These are phyloP conservation scores for Aspergillus sparsus DNA, from an alignment of 495 filamentous ascomycete genomes.

Conservation along the genomic window DNA sequence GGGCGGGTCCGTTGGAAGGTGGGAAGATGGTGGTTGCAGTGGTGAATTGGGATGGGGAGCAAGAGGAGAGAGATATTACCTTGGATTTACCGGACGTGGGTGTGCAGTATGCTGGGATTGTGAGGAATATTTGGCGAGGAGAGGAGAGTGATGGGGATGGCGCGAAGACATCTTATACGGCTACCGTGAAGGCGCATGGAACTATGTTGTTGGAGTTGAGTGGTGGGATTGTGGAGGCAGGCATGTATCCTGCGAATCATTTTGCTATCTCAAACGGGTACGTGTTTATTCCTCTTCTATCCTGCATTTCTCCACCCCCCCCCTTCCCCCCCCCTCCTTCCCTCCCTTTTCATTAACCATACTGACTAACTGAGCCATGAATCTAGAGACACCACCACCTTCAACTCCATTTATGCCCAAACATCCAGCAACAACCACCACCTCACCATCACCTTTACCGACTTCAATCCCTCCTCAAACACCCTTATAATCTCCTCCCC, in stretches of 20 bases:
- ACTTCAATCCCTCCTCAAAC: constrained; percentile 11
- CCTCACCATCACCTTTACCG: constrained; percentile 30
- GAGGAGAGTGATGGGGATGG: constrained; percentile 25
- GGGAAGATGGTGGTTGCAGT: constrained; percentile 43
- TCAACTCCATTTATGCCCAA: constrained; percentile 37
- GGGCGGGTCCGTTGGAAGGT: constrained; percentile 47
- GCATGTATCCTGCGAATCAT: constrained; percentile 23
- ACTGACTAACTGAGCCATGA: background rate
- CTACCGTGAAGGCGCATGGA: constrained; percentile 42
- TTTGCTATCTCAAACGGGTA: constrained; percentile 31
- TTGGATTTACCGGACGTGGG: constrained; percentile 44
- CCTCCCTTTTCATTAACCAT: background rate
- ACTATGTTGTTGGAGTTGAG: constrained; percentile 45
- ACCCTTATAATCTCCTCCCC: constrained; percentile 13
- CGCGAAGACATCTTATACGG: constrained; percentile 42
- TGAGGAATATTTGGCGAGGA: constrained; percentile 48
- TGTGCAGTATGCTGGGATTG: constrained; percentile 37
- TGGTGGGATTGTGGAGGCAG: constrained; percentile 31
- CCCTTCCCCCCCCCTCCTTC: background rate
- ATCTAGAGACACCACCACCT: constrained; percentile 25
- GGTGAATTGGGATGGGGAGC: constrained; percentile 43
- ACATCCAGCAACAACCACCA: constrained; percentile 39
- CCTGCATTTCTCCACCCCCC: too few species aligned
- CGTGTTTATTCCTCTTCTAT: constrained; percentile 3
- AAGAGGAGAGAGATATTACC: constrained; percentile 38